Evolutionary conservation across 495 filamentous ascomycete genomes (phyloP), one percentile per base, ranked within the genome.

Genomic region (Aspergillus ellipticus): DNA sequence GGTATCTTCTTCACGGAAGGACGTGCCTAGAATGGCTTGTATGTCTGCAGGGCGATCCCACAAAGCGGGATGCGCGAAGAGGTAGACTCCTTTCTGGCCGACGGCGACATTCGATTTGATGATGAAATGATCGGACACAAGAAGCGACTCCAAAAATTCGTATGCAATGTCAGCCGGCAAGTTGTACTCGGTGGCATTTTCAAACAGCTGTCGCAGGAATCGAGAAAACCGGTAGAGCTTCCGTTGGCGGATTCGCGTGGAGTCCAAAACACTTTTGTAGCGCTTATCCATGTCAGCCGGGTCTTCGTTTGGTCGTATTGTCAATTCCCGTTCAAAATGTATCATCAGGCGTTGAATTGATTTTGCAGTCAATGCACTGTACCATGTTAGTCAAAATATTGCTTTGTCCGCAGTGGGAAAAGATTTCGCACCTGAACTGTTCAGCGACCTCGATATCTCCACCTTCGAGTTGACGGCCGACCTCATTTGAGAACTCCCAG

Each of bases 371-470:
- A 98, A 82, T 9, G 89, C 89, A 69, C 82, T 85, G 53, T n/a
- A 54, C 15, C 8, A 29, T 28, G 9, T 26, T 24, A 39, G 33
- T 39, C 72, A 67, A 74, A 22, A 28, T 4, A 39, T 39, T n/a
- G n/a, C n/a, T 4, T 39, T 39, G 35, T 58, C 20, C 51, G n/a
- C 2, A 13, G 13, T 13, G 35, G n/a, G 13, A n/a, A n/a, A 5
- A 8, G n/a, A 13, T 13, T 13, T 39, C 69, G 37, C 71, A 83
- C 80, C 88, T 94, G 66, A 97, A 98, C 65, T 98, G 95, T 72
- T 98, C 94, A n/a, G 94, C 94, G 35, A 97, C 95, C 74, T 97
- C 91, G 24, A 97, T 86, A 72, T 97, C 92, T 52, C 95, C 94
- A 39, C 89, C 89, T 48, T 93, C 86, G 35, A 98, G 80, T 61